These are phyloP conservation scores for Kuraishia hungarica DNA, from an alignment of 805 yeast genomes.

Conservation along the genomic window DNA sequence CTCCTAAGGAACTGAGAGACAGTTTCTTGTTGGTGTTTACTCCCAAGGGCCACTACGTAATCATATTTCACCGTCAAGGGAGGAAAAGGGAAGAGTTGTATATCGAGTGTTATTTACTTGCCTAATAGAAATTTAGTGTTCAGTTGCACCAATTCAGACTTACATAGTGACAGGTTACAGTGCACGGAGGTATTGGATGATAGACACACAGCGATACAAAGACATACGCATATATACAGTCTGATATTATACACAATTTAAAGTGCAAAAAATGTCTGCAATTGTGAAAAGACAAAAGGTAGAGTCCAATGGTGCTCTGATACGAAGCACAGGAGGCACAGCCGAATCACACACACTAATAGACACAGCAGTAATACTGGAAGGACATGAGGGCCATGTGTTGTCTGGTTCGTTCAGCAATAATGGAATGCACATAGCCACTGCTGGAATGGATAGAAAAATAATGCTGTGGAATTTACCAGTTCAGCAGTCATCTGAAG, in stretches of 20 bases:
- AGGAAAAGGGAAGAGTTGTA: too few species aligned
- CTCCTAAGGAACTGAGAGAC: neutral
- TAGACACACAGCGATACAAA: too few species aligned
- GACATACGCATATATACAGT: too few species aligned
- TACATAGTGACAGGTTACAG: too few species aligned
- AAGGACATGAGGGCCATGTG: slow-evolving; percentile 44
- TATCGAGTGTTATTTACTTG: too few species aligned
- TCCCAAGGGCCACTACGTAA: too few species aligned
- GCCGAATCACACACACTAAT: neutral
- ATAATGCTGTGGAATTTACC: slow-evolving; percentile 25
- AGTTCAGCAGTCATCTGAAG: slow-evolving; percentile 1
- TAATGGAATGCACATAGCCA: slow-evolving; percentile 44
- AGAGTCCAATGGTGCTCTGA: slow-evolving; percentile 3
- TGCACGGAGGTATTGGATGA: too few species aligned
- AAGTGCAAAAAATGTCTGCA: neutral
- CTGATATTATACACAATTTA: neutral
- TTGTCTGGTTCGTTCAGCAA: slow-evolving; percentile 42
- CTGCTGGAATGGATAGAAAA: slow-evolving; percentile 54
- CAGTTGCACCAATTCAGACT: too few species aligned
- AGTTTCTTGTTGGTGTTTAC: neutral
- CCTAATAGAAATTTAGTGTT: too few species aligned
- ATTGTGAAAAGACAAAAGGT: slow-evolving; percentile 23
- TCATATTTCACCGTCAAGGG: too few species aligned
- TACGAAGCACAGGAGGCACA: slow-evolving; percentile 2
- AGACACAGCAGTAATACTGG: slow-evolving; percentile 26